Percentiles rank a stretch among this genome's conserved stretches.
Conservation (phyloP, 345 rosid species). For the Mercurialis annua region DNA sequence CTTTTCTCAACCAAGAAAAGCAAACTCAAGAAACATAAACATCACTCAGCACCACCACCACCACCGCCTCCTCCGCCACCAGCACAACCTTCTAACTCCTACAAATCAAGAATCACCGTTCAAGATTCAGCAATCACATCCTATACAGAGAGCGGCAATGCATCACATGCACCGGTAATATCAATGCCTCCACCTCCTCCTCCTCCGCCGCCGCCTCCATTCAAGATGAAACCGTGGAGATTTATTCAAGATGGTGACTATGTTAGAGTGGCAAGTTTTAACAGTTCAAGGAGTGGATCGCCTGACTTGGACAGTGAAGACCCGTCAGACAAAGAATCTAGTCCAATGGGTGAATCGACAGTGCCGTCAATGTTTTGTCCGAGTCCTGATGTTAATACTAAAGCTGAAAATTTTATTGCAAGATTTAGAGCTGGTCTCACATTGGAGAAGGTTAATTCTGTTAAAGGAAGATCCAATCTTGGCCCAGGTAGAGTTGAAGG, state of each 20-base stretch:
- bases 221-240: slow-evolving; percentile 58
- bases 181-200: slow-evolving; percentile 73
- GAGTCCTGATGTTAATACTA: slow-evolving; percentile 83
- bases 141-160: slow-evolving; percentile 38
- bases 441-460: slow-evolving; percentile 70
- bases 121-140: slow-evolving; percentile 26
- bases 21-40: slow-evolving; percentile 40
- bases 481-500: slow-evolving; percentile 38
- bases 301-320: slow-evolving; percentile 52
- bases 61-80: slow-evolving; percentile 62
- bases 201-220: slow-evolving; percentile 88
- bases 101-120: slow-evolving; percentile 24
- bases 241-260: slow-evolving; percentile 59
- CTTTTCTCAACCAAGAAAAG: slow-evolving; percentile 63
- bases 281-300: slow-evolving; percentile 44
- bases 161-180: slow-evolving; percentile 50
- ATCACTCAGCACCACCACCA: slow-evolving; percentile 32
- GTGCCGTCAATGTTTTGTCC: slow-evolving; percentile 46
- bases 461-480: slow-evolving; percentile 55
- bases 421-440: slow-evolving; percentile 72
- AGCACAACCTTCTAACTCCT: slow-evolving; percentile 5
- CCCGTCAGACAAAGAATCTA: slow-evolving; percentile 26
- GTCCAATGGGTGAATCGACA: slow-evolving; percentile 18
- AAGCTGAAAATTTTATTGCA: slow-evolving; percentile 82
- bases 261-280: slow-evolving; percentile 61